Percentiles rank a stretch among this genome's conserved stretches.
Evolutionary conservation across 805 yeast genomes (phyloP).

Genomic region (Cyberlindnera xylosilytica): DNA sequence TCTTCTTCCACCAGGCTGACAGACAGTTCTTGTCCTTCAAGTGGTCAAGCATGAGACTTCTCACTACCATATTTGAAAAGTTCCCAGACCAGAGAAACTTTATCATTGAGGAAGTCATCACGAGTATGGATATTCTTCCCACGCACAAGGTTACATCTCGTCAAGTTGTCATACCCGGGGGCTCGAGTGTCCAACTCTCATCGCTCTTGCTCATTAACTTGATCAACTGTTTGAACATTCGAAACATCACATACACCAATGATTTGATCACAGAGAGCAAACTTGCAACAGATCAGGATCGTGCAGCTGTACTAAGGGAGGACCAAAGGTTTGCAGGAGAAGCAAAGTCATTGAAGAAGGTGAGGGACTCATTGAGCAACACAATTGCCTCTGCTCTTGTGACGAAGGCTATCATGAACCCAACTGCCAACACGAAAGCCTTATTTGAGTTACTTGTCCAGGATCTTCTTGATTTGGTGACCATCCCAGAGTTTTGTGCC

Average conservation of each 20-base stretch:
- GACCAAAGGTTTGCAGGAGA: slow-evolving; percentile 8
- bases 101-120: slow-evolving; percentile 57
- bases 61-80: slow-evolving; percentile 26
- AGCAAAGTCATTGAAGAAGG: slow-evolving; percentile 1
- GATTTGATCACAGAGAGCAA: slow-evolving; percentile 9
- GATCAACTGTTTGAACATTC: slow-evolving; percentile 37
- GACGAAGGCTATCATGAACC: slow-evolving; percentile 28
- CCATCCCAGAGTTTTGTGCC: slow-evolving; percentile 60
- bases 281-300: slow-evolving; percentile 11
- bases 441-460: slow-evolving; percentile 51
- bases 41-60: slow-evolving; percentile 17
- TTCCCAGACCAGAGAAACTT: slow-evolving; percentile 52
- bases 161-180: slow-evolving; percentile 41
- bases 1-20: slow-evolving; percentile 34
- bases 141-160: slow-evolving; percentile 41
- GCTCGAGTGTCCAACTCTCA: slow-evolving; percentile 46
- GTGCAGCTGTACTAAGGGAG: slow-evolving; percentile 15
- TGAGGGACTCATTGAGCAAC: slow-evolving; percentile 9
- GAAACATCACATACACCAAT: slow-evolving; percentile 15
- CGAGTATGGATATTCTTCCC: slow-evolving; percentile 49
- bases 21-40: slow-evolving; percentile 21
- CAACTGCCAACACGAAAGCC: slow-evolving; percentile 32
- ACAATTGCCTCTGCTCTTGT: slow-evolving; percentile 19
- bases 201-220: slow-evolving; percentile 44
- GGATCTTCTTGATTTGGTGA: slow-evolving; percentile 51